Percentiles rank a stretch among this genome's conserved stretches.
phyloP scores from a whole-genome alignment of 768 basidiomycete species.

The Leucocoprinus leucothites region DNA sequence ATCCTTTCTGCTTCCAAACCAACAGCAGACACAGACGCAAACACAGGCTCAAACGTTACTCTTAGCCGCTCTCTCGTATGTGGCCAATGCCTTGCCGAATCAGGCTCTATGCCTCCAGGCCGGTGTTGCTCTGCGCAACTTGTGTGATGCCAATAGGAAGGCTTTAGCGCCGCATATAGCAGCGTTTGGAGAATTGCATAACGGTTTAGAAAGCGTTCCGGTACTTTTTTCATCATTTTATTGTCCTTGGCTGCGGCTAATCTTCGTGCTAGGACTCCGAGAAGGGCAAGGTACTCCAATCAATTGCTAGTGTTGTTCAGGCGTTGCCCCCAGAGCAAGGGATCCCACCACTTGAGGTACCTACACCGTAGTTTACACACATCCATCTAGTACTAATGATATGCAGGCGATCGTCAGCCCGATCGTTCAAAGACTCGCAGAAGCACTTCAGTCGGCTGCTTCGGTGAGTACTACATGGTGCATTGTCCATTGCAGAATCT shows the following conservation, averaged over 20 bases:
- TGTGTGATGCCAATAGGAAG: constrained; percentile 88
- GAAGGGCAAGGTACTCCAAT: constrained; percentile 87
- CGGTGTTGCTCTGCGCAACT: constrained; percentile 76
- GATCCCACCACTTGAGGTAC: constrained; percentile 73
- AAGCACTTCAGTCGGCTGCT: constrained; percentile 52
- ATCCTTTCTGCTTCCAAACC: neutral
- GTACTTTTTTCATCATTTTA: constrained; percentile 38
- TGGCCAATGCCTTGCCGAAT: constrained; percentile 69
- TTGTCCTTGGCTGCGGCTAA: neutral
- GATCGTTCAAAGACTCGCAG: constrained; percentile 65
- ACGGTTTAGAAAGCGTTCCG: constrained; percentile 68
- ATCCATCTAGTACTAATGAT: neutral
- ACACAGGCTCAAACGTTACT: constrained; percentile 35
- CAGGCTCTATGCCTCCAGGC: constrained; percentile 63
- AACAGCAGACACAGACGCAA: constrained; percentile 22
- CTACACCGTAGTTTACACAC: constrained; percentile 12
- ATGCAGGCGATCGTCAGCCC: constrained; percentile 71
- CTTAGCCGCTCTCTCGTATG: constrained; percentile 64
- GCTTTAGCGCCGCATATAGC: constrained; percentile 80
- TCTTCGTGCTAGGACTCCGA: constrained; percentile 61
- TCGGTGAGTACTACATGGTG: constrained; percentile 35
- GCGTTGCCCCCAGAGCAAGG: constrained; percentile 79
- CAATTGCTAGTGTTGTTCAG: constrained; percentile 91
- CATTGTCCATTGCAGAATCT: neutral
- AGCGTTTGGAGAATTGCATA: constrained; percentile 83